phyloP scores from a whole-genome alignment of 768 basidiomycete genomes.

The Kwoniella heveanensis region DNA sequence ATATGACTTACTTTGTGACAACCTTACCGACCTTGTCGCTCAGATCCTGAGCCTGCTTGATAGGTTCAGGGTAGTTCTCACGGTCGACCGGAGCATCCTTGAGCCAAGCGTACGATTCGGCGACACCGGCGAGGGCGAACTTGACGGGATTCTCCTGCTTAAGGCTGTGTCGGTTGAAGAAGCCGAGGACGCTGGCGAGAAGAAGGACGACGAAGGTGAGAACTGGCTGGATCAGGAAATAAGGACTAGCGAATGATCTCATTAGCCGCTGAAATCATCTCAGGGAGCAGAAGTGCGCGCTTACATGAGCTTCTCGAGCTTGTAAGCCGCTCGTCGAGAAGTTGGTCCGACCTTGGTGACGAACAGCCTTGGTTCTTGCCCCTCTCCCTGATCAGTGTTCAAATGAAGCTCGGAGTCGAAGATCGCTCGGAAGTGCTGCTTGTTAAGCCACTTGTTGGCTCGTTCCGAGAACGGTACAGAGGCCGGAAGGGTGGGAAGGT shows the following conservation, averaged over 20 bases:
- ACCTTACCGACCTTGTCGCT: conserved; percentile 19
- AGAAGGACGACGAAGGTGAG: conserved; percentile 24
- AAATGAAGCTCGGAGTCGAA: conserved; percentile 24
- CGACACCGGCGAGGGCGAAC: conserved; percentile 29
- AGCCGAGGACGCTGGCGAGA: conserved; percentile 24
- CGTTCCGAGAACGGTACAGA: conserved; percentile 23
- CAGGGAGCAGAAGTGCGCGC: conserved; percentile 8
- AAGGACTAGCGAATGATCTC: conserved; percentile 23
- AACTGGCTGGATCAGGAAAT: conserved; percentile 29
- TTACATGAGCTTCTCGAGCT: conserved; percentile 33
- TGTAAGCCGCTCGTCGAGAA: conserved; percentile 11
- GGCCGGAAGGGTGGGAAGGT: conserved; percentile 23
- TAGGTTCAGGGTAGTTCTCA: conserved; percentile 13
- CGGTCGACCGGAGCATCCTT: conserved; percentile 15
- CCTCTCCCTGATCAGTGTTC: conserved; percentile 19
- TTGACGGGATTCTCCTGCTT: conserved; percentile 13
- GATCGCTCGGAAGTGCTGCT: conserved; percentile 10
- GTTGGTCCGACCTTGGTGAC: conserved; percentile 36
- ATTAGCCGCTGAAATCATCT: conserved; percentile 4
- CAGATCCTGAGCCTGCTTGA: conserved; percentile 29
- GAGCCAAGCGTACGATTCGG: conserved; percentile 19
- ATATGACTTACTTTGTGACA: conserved; percentile 11
- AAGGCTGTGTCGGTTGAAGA: conserved; percentile 27
- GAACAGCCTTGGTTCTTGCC: conserved; percentile 21
- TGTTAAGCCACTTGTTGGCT: conserved; percentile 14